These are phyloP conservation scores for Saccharomyces eubayanus DNA, from an alignment of 805 yeast species.

Conservation along the genomic window DNA sequence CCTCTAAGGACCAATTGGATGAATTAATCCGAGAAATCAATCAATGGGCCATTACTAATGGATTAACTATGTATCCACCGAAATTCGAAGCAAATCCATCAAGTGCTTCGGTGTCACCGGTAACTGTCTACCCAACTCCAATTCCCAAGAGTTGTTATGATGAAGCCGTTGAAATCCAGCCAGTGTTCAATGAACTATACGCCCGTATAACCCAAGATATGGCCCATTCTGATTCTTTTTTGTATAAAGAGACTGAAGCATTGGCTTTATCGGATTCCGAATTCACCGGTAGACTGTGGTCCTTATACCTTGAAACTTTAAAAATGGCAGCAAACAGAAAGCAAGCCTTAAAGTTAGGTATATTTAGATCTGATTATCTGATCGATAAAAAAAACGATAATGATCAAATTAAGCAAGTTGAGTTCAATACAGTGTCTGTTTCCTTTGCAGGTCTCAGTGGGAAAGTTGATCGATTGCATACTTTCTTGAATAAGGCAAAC, in stretches of 20 bases:
- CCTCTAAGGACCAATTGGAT: conserved; percentile 21
- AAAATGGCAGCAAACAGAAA: conserved; percentile 28
- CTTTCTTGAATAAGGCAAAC: conserved; percentile 52
- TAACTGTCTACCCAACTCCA: conserved; percentile 86
- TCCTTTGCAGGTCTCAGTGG: conserved; percentile 88
- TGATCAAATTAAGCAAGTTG: conserved; percentile 75
- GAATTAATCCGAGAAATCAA: conserved; percentile 40
- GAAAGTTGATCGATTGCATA: conserved; percentile 70
- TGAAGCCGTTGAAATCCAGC: conserved; percentile 59
- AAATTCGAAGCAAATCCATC: conserved; percentile 33
- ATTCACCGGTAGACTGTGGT: conserved; percentile 75
- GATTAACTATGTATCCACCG: conserved; percentile 74
- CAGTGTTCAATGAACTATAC: conserved; percentile 64
- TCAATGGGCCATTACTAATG: conserved; percentile 76
- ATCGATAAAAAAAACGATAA: conserved; percentile 36
- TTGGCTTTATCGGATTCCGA: conserved; percentile 55
- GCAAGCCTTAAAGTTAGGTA: conserved; percentile 68
- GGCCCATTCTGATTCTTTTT: conserved; percentile 45
- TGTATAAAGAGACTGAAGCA: conserved; percentile 44
- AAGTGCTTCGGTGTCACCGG: conserved; percentile 62
- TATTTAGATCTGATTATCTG: conserved; percentile 89
- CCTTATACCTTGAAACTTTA: conserved; percentile 44
- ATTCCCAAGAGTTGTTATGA: conserved; percentile 62
- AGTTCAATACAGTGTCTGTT: conserved; percentile 91
- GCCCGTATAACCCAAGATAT: conserved; percentile 50